Conservation (phyloP, 2,329 filamentous ascomycete species). For the Aspergillus thermomutatus region DNA sequence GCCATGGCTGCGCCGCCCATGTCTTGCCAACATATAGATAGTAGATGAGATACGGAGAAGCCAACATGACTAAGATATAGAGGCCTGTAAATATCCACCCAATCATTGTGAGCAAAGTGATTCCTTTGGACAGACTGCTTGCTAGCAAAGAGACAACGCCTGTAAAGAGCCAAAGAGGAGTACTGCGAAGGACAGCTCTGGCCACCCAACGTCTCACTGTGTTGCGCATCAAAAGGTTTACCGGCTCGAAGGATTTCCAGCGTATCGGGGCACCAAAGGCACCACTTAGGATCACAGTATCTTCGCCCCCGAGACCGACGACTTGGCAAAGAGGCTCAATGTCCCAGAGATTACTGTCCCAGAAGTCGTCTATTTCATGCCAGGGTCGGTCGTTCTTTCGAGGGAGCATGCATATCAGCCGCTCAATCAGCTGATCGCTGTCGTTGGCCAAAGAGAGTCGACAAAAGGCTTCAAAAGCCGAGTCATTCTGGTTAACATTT, state of each 20-base stretch:
- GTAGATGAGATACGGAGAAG: conserved; percentile 28
- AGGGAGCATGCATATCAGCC: conserved; percentile 45
- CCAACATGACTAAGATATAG: no score
- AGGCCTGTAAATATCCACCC: no score
- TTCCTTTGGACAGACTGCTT: no score
- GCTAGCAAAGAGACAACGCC: no score
- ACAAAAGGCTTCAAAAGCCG: conserved; percentile 48
- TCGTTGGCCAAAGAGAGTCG: conserved; percentile 47
- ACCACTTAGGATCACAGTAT: conserved; percentile 46
- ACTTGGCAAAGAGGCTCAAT: conserved; percentile 43
- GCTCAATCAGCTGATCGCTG: conserved; percentile 44
- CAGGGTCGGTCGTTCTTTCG: conserved; percentile 27
- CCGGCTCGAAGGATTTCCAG: conserved; percentile 41
- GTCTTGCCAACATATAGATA: conserved; percentile 40
- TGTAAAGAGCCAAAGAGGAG: conserved; percentile 8
- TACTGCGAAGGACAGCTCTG: conserved; percentile 23
- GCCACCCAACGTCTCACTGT: conserved; percentile 27
- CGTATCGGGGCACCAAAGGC: conserved; percentile 40
- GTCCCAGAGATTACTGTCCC: conserved; percentile 44
- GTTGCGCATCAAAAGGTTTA: conserved; percentile 26
- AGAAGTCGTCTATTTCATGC: conserved; percentile 42
- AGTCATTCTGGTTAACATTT: conserved; percentile 36
- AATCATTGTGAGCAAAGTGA: no score
- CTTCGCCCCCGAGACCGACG: conserved; percentile 39
- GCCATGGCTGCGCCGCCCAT: conserved; percentile 40